A percentile compares a stretch with the other conserved stretches of the same genome.
Evolutionary conservation across 2,329 filamentous ascomycete species (phyloP).

Genomic region (Fusarium tricinctum): DNA sequence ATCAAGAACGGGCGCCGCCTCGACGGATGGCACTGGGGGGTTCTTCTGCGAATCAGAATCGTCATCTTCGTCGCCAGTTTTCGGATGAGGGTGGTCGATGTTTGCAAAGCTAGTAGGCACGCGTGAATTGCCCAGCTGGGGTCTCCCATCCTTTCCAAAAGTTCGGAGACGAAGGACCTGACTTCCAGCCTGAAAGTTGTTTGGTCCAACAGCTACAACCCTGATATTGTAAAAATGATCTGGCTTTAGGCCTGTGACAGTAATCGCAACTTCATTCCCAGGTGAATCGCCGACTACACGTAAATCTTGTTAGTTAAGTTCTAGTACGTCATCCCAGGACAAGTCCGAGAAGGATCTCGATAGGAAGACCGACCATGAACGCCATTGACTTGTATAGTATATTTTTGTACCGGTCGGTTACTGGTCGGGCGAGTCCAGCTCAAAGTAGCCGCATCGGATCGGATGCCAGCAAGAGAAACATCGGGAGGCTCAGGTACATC

Average conservation of each 20-base stretch:
- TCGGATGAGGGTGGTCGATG: slow-evolving; percentile 62
- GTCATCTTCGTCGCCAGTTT: slow-evolving; percentile 61
- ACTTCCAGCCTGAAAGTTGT: slow-evolving; percentile 93
- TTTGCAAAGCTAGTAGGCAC: slow-evolving; percentile 69
- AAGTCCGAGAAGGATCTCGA: slow-evolving; percentile 7
- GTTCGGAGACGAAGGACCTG: slow-evolving; percentile 87
- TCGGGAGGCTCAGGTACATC: slow-evolving; percentile 92
- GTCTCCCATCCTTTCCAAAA: slow-evolving; percentile 73
- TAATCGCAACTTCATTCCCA: slow-evolving; percentile 72
- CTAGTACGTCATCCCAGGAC: slow-evolving; percentile 1
- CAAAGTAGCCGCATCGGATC: slow-evolving; percentile 86
- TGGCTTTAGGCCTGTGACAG: slow-evolving; percentile 87
- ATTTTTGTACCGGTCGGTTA: slow-evolving; percentile 81
- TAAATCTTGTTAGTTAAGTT: slow-evolving; percentile 32
- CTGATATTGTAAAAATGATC: slow-evolving; percentile 93
- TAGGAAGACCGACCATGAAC: slow-evolving; percentile 76
- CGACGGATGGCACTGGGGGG: slow-evolving; percentile 68
- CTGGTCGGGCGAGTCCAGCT: slow-evolving; percentile 85
- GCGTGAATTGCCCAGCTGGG: slow-evolving; percentile 69
- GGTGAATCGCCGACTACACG: slow-evolving; percentile 82
- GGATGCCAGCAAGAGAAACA: slow-evolving; percentile 91
- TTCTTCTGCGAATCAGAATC: slow-evolving; percentile 62
- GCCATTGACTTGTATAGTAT: slow-evolving; percentile 93
- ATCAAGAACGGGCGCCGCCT: slow-evolving; percentile 73
- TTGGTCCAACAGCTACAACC: slow-evolving; percentile 89